Conservation (phyloP, 768 basidiomycete species). For the Phallus indusiatus region DNA sequence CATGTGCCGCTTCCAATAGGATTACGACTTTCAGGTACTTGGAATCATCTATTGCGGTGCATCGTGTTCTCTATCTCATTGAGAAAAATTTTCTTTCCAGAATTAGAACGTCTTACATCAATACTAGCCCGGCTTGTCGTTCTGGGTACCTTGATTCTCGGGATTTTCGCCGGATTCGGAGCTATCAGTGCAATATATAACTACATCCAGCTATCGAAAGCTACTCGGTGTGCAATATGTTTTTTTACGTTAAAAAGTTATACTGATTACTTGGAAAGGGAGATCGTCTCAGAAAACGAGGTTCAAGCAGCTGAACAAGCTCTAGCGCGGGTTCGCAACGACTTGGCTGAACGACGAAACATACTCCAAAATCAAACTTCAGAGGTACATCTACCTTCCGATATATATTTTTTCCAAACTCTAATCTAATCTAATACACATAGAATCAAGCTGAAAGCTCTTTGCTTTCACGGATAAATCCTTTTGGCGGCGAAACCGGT, state of each 20-base stretch:
- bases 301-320: slow-evolving; percentile 13
- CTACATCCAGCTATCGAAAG: slow-evolving; percentile 1
- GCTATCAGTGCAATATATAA: slow-evolving; percentile 30
- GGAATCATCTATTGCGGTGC: slow-evolving; percentile 24
- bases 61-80: background rate
- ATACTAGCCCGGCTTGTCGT: slow-evolving; percentile 59
- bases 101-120: slow-evolving; percentile 34
- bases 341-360: slow-evolving; percentile 11
- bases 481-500: slow-evolving; percentile 7
- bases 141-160: slow-evolving; percentile 71
- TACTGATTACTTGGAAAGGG: background rate
- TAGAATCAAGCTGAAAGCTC: background rate
- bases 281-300: slow-evolving; percentile 12
- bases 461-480: slow-evolving; percentile 4
- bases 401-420: background rate
- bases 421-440: background rate
- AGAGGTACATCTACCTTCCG: background rate
- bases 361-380: slow-evolving; percentile 8
- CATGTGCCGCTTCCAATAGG: slow-evolving; percentile 53
- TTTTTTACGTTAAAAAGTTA: background rate
- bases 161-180: slow-evolving; percentile 71
- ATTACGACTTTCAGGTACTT: background rate
- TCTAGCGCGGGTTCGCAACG: slow-evolving; percentile 13
- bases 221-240: background rate
- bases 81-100: slow-evolving; percentile 9